Base-by-base conservation (phyloP, 768 basidiomycete genomes). In the Xerocomellus chrysenteron region DNA sequence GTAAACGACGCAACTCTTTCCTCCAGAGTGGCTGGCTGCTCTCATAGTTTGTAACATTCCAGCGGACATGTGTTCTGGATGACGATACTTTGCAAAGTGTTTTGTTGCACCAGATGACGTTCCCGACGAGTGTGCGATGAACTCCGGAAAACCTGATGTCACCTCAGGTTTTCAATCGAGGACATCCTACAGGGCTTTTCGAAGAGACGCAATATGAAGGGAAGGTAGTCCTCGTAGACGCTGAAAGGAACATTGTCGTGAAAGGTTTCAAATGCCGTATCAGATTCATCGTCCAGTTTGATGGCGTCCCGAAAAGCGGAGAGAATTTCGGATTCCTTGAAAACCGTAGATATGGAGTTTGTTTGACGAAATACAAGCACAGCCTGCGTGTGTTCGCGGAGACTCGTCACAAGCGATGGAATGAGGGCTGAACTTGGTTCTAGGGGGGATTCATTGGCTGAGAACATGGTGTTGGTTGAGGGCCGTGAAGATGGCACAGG, bases 301-400 rank as follows among this genome's bases (percentile, higher is more conserved):
- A 61, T 40, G 2, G 52, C 52, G 10, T 33, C 39, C 1, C 66
- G 63, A 35, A 68, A 58, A 33, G 48, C 33, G n/a, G 61, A 50
- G 26, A 68, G 59, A 24, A 54, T 28, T 1, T 47, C 39, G 16
- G 64, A 52, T 41, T 63, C 50, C 17, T 59, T 57, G 19, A 65
- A 68, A 47, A 54, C 65, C 0, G 54, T 52, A 4, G 66, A 62
- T 32, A 43, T 40, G 8, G 64, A 58, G 36, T 68, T 68, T 10
- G 60, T 58, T 21, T 61, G 46, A 61, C 59, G 49, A 68, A 61
- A 30, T 68, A 61, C 14, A 35, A 68, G 66, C 54, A 65, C 57
- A 36, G 56, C 49, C 40, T 58, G 61, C 36, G 66, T 63, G 49
- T 56, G 63, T 35, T 68, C 45, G 10, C 52, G 56, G 30, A 67